These are phyloP conservation scores for Echeveria elegans DNA, from an alignment of 164 flowering plant genomes.

Conservation along the genomic window DNA sequence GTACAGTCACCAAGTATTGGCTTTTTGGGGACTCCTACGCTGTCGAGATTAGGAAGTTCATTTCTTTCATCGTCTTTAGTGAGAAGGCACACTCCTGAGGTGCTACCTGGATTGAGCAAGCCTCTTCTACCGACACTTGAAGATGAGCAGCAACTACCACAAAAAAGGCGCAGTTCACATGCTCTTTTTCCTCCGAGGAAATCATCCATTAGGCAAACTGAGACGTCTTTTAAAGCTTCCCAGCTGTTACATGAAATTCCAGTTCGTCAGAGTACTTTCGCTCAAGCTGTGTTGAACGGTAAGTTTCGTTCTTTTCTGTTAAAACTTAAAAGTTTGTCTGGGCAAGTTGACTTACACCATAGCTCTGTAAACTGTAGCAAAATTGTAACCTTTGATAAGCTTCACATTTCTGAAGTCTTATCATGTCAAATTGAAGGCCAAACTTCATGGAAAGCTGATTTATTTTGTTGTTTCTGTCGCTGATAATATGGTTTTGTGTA, in stretches of 20 bases:
- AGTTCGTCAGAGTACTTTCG: slow-evolving; percentile 52
- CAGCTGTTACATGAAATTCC: slow-evolving; percentile 47
- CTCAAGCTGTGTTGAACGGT: slow-evolving; percentile 87
- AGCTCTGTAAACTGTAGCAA: too few relatives aligned
- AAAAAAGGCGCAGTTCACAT: slow-evolving; percentile 52
- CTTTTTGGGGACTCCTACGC: slow-evolving; percentile 61
- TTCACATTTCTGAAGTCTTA: neutral
- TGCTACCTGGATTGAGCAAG: slow-evolving; percentile 32
- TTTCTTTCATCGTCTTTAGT: slow-evolving; percentile 63
- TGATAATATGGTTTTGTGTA: slow-evolving; percentile 14
- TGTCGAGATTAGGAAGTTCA: slow-evolving; percentile 60
- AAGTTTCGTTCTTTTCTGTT: slow-evolving; percentile 3
- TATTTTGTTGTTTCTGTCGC: neutral
- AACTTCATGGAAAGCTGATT: too few relatives aligned
- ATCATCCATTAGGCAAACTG: slow-evolving; percentile 16
- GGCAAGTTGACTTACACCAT: too few relatives aligned
- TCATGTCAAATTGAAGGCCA: neutral
- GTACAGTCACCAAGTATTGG: slow-evolving; percentile 80
- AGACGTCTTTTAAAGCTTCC: slow-evolving; percentile 29
- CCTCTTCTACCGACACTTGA: slow-evolving; percentile 43
- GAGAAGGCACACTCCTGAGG: slow-evolving; percentile 73
- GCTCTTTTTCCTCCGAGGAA: slow-evolving; percentile 48
- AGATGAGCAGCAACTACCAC: slow-evolving; percentile 29
- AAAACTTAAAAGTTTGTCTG: too few relatives aligned
- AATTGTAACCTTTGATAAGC: neutral